Evolutionary conservation across 148 eudicot genomes (phyloP), one percentile per base, ranked within the genome.

Genomic region (Cornus kousa): DNA sequence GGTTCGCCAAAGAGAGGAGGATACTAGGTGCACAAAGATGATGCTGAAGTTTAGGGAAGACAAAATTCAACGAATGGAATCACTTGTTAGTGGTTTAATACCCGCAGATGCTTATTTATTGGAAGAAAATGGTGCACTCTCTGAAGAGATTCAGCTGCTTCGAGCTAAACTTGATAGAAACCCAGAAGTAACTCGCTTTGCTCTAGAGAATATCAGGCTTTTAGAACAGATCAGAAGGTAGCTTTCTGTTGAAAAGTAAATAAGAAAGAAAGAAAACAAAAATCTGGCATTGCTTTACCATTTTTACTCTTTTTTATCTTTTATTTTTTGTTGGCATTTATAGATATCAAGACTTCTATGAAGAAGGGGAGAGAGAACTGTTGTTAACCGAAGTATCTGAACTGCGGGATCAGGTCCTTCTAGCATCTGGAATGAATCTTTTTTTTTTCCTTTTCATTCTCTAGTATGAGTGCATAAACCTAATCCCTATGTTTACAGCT

Each of bases 171-270:
- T 91, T 77, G 98, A 96, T 74, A 90, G 81, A 82, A 96, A 96
- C 70, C 99, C 99, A 53, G 99, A 96, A 88, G 99, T 96, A 71
- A 96, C 97, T 46, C 95, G 99, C 20, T 96, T 96, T 84, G 99
- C 99, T 68, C 74, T 84, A 78, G 99, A 96, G 79, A 94, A 94
- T 75, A 94, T 94, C 80, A 87, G 94, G 89, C 92, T 96, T 22
- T 84, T 89, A 57, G 97, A 92, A 80, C 94, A 96, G 88, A 86
- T 96, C 68, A 88, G 94, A 75, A 89, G 91, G 99, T 94, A 82
- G 9, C 78, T 55, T 48, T 73, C 71, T 57, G 33, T 9, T 43
- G 48, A 43, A 43, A 43, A 43, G 9, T 43, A 43, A 43, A 43
- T 43, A 43, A 6, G 48, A 43, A 43, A 43, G 48, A 43, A 43